Base-by-base conservation (phyloP, 148 eudicot species). In the Camellia lanceoleosa region DNA sequence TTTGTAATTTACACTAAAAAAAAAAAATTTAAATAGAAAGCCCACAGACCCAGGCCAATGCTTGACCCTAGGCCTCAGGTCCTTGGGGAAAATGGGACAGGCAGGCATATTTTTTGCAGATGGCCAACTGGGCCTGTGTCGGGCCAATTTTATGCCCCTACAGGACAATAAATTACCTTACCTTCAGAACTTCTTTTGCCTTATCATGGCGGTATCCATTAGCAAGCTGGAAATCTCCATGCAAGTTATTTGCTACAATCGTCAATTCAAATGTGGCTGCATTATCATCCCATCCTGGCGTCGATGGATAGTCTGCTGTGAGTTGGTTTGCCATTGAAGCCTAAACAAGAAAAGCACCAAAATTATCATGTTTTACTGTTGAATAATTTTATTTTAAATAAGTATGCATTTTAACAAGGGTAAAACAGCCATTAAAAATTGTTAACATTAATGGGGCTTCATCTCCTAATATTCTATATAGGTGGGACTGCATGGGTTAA, bases 221-320 rank as follows among this genome's bases (percentile, higher is more conserved):
- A 12, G 91, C 92, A 82, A 94, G 93, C 83, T 92, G 98, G 84
- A 80, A 90, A 79, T 94, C 96, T 30, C 97, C 94, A 74, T 89
- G 94, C 72, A 94, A 65, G 64, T 80, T 86, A 82, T 93, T 92
- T 52, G 93, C 82, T 55, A 85, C 87, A 65, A 94, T 88, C 1
- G 72, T 84, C 90, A 92, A 87, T 78, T 92, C 91, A 84, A 94
- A 92, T 79, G 98, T 90, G 58, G 98, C 97, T 59, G 90, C 88
- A 91, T 92, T 92, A 83, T 92, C 92, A 82, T 92, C 94, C 97
- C 98, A 94, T 79, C 86, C 92, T 0, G 93, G 94, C 41, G 82
- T 86, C 78, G 94, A 92, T 80, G 77, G 87, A 86, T 90, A 90
- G 89, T 92, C 92, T 73, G 94, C 92, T 54, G 92, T 94, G 73